Conservation (phyloP, 805 yeast genomes). For the Cyberlindnera japonica region DNA sequence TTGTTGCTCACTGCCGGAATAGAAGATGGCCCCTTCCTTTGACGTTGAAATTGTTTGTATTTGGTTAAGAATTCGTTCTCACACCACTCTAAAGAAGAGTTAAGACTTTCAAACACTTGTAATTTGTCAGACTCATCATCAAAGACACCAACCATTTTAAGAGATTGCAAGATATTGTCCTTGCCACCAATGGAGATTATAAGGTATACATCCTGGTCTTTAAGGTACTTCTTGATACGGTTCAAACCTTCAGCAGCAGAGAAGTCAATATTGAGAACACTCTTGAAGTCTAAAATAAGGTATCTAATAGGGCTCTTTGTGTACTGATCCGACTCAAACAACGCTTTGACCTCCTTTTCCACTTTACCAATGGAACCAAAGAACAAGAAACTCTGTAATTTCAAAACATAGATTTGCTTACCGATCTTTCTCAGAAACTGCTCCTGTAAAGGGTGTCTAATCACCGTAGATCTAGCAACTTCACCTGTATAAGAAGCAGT, state of each 20-base stretch:
- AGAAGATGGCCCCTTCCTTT: conserved; percentile 11
- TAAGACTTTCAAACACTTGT: conserved; percentile 72
- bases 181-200: conserved; percentile 75
- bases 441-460: conserved; percentile 86
- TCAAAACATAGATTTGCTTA: conserved; percentile 82
- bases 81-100: conserved; percentile 93
- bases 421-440: conserved; percentile 83
- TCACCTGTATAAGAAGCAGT: conserved; percentile 81
- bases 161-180: conserved; percentile 62
- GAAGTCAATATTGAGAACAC: conserved; percentile 78
- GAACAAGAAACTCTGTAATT: conserved; percentile 83
- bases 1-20: conserved; percentile 1
- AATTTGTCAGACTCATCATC: conserved; percentile 43
- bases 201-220: conserved; percentile 64
- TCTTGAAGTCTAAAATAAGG: conserved; percentile 78
- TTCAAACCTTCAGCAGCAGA: conserved; percentile 96
- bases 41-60: conserved; percentile 32
- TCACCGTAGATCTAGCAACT: conserved; percentile 86
- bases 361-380: conserved; percentile 95
- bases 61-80: conserved; percentile 75
- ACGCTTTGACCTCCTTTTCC: conserved; percentile 65
- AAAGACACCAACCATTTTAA: conserved; percentile 77
- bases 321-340: conserved; percentile 48
- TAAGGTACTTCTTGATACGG: conserved; percentile 73
- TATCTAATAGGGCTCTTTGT: conserved; percentile 62